Conservation (phyloP, 441 rosid species). For the Pelargonium myrrhifolium region DNA sequence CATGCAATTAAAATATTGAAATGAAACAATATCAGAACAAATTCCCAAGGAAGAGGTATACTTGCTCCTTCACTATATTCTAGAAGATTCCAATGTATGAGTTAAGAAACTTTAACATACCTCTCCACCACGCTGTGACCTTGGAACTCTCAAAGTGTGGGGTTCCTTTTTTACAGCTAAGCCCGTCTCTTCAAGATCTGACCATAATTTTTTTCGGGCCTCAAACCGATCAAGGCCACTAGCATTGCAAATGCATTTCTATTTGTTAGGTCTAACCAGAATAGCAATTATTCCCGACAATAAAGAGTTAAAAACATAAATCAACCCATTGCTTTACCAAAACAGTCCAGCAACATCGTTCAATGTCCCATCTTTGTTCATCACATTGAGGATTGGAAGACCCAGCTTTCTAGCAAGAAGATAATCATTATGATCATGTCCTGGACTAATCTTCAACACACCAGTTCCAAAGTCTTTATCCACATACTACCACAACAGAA, state of each 20-base stretch:
- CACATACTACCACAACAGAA: slow-evolving; percentile 56
- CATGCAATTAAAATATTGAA: slow-evolving; percentile 11
- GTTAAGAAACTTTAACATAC: slow-evolving; percentile 34
- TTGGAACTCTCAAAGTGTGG: slow-evolving; percentile 68
- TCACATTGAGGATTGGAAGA: slow-evolving; percentile 89
- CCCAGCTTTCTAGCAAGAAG: slow-evolving; percentile 95
- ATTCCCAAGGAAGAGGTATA: slow-evolving; percentile 10
- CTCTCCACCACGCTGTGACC: slow-evolving; percentile 98
- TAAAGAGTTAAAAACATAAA: slow-evolving; percentile 16
- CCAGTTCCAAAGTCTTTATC: slow-evolving; percentile 99
- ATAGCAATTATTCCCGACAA: slow-evolving; percentile 16
- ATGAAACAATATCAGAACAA: slow-evolving; percentile 16
- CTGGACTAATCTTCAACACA: slow-evolving; percentile 97
- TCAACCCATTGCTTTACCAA: slow-evolving; percentile 38
- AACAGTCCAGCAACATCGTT: slow-evolving; percentile 93
- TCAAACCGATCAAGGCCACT: slow-evolving; percentile 94
- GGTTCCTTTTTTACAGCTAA: slow-evolving; percentile 84
- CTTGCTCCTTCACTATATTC: not conserved
- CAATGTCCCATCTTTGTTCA: slow-evolving; percentile 95
- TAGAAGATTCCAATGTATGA: slow-evolving; percentile 14
- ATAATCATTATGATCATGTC: slow-evolving; percentile 96
- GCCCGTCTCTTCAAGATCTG: slow-evolving; percentile 92
- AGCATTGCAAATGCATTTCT: slow-evolving; percentile 20
- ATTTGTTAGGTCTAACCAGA: slow-evolving; percentile 19
- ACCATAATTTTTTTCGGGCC: slow-evolving; percentile 81